phyloP scores from a whole-genome alignment of 305 asterid genomes.

The Ilex paraguariensis region DNA sequence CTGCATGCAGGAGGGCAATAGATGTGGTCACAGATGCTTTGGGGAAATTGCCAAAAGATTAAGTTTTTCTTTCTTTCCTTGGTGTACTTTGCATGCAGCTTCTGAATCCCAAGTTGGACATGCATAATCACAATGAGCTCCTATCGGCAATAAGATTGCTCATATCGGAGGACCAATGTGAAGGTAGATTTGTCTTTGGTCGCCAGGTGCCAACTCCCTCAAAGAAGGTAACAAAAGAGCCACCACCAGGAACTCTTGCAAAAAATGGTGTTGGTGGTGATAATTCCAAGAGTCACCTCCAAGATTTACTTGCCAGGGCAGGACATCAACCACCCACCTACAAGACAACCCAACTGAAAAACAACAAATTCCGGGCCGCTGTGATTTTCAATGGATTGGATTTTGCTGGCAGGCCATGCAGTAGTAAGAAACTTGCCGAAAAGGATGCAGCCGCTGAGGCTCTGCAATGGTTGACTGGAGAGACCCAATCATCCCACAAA shows the following conservation, averaged over 20 bases:
- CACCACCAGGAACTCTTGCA: constrained; percentile 15
- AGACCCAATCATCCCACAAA: constrained; percentile 47
- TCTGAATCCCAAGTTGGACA: constrained; percentile 51
- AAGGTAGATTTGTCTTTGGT: constrained; percentile 83
- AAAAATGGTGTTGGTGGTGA: constrained; percentile 35
- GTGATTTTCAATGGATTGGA: constrained; percentile 68
- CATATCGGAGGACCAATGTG: constrained; percentile 73
- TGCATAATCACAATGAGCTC: constrained; percentile 49
- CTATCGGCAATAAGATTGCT: constrained; percentile 66
- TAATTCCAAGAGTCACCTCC: constrained; percentile 71
- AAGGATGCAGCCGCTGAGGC: constrained; percentile 91
- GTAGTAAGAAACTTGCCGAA: constrained; percentile 83
- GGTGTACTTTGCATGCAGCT: constrained; percentile 52
- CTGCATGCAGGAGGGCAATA: too few relatives aligned
- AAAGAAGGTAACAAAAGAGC: constrained; percentile 31
- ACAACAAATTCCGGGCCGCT: constrained; percentile 62
- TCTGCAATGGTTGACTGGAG: constrained; percentile 73
- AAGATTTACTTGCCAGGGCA: constrained; percentile 67
- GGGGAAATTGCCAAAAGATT: too few relatives aligned
- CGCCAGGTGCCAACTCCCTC: constrained; percentile 43
- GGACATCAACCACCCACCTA: constrained; percentile 73
- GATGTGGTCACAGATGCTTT: too few relatives aligned
- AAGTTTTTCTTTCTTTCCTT: constrained; percentile 17
- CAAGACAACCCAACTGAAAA: constrained; percentile 54
- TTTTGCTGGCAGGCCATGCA: constrained; percentile 61